phyloP scores from a whole-genome alignment of 129 eudicot species.

The Ambrosia artemisiifolia region DNA sequence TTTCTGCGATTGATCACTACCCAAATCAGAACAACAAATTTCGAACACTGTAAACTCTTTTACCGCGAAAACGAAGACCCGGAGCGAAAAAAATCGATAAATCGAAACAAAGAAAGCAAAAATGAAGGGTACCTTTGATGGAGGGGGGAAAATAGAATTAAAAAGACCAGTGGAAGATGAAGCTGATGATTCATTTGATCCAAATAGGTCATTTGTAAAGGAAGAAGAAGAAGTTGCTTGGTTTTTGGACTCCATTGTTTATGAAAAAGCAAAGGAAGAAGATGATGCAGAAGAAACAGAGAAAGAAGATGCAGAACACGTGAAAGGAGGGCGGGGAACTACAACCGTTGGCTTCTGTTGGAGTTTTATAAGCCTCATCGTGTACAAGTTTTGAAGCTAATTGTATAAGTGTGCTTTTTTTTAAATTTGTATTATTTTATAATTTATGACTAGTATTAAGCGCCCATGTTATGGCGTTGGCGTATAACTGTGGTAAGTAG shows the following conservation, averaged over 20 bases:
- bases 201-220: conserved; percentile 56
- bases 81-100: background rate
- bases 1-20: background rate
- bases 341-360: conserved; percentile 16
- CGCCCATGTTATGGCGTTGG: too few relatives aligned
- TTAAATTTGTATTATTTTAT: background rate
- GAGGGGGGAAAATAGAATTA: conserved; percentile 46
- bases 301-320: conserved; percentile 19
- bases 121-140: conserved; percentile 37
- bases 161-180: conserved; percentile 51
- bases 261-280: background rate
- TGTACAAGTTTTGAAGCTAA: background rate
- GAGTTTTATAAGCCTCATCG: background rate
- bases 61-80: background rate
- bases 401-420: background rate
- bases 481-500: too few relatives aligned
- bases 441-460: too few relatives aligned
- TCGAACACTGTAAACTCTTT: background rate
- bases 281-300: conserved; percentile 9
- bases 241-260: conserved; percentile 42
- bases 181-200: conserved; percentile 40
- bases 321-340: conserved; percentile 22
- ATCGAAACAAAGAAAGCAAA: background rate
- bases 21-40: background rate
- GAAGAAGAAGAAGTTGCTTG: conserved; percentile 35